Percentiles rank a stretch among this genome's conserved stretches.
Conservation (phyloP, 1,284 basidiomycete species). For the Papiliotrema nemorosa region DNA sequence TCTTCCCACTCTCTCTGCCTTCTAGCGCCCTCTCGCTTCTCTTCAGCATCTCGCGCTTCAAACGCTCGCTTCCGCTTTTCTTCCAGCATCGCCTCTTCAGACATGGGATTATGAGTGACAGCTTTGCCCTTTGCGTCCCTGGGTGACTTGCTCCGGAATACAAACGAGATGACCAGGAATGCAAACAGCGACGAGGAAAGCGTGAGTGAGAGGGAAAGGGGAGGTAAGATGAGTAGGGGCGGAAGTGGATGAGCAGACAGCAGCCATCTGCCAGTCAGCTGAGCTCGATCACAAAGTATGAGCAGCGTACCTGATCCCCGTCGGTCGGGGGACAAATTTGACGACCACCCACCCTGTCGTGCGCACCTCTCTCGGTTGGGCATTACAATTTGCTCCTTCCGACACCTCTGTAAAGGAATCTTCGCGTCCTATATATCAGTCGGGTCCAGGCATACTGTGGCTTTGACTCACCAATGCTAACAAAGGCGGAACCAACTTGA, state of each 20-base stretch:
- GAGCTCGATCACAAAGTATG: neutral
- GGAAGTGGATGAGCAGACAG: slow-evolving; percentile 41
- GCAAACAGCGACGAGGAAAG: slow-evolving; percentile 39
- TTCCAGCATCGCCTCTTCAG: slow-evolving; percentile 15
- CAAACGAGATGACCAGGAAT: slow-evolving; percentile 37
- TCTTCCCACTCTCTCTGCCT: slow-evolving; percentile 25
- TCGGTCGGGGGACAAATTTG: slow-evolving; percentile 43
- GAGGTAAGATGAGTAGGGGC: slow-evolving; percentile 42
- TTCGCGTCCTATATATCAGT: slow-evolving; percentile 30
- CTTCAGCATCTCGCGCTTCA: slow-evolving; percentile 15
- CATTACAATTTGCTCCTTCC: slow-evolving; percentile 8
- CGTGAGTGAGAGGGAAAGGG: slow-evolving; percentile 39
- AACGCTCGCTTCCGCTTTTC: slow-evolving; percentile 10
- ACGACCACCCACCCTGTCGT: slow-evolving; percentile 50
- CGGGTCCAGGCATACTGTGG: neutral
- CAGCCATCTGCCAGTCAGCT: slow-evolving; percentile 27
- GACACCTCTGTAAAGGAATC: slow-evolving; percentile 27
- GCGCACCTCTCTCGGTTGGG: slow-evolving; percentile 35
- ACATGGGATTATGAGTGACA: neutral
- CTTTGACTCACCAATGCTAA: slow-evolving; percentile 38
- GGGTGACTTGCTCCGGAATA: slow-evolving; percentile 10
- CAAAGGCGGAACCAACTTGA: slow-evolving; percentile 35
- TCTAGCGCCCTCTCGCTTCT: slow-evolving; percentile 16
- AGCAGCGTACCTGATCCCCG: slow-evolving; percentile 37
- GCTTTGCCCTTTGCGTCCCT: neutral